phyloP scores from a whole-genome alignment of 768 basidiomycete species.

The Naganishia friedmannii region DNA sequence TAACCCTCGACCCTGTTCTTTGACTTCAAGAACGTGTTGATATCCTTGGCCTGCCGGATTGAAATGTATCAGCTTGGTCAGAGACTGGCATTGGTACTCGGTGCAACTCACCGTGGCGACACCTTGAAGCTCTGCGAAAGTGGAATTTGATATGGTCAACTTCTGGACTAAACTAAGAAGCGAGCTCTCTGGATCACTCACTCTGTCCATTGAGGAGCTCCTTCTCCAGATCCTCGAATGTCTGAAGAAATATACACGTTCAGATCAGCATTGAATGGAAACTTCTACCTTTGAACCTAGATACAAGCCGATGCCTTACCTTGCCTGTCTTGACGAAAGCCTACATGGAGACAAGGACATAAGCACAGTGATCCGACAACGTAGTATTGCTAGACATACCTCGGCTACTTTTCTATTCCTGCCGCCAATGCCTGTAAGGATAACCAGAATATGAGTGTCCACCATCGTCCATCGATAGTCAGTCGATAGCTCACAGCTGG shows the following conservation, averaged over 20 bases:
- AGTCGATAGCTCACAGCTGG: conserved; percentile 51
- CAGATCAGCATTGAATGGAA: neutral
- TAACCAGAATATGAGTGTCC: neutral
- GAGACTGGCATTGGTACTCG: neutral
- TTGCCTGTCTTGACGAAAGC: conserved; percentile 56
- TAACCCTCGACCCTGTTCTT: conserved; percentile 52
- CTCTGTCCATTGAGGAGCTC: conserved; percentile 56
- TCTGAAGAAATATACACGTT: conserved; percentile 35
- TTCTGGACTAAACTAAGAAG: neutral
- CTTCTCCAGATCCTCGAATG: conserved; percentile 55
- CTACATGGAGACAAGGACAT: conserved; percentile 37
- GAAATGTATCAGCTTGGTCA: neutral
- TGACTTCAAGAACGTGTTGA: conserved; percentile 54
- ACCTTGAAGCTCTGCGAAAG: conserved; percentile 52
- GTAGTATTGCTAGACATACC: conserved; percentile 5
- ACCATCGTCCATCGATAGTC: neutral
- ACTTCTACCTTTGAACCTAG: neutral
- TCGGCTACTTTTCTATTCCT: conserved; percentile 40
- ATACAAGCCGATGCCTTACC: conserved; percentile 40
- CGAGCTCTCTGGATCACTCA: conserved; percentile 30
- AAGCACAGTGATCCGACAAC: neutral
- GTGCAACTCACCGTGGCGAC: conserved; percentile 45
- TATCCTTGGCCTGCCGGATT: conserved; percentile 50
- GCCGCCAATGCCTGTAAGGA: conserved; percentile 43
- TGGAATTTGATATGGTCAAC: neutral